A percentile compares a stretch with the other conserved stretches of the same genome.
Conservation (phyloP, 1,284 basidiomycete species). For the Wallemia hederae region DNA sequence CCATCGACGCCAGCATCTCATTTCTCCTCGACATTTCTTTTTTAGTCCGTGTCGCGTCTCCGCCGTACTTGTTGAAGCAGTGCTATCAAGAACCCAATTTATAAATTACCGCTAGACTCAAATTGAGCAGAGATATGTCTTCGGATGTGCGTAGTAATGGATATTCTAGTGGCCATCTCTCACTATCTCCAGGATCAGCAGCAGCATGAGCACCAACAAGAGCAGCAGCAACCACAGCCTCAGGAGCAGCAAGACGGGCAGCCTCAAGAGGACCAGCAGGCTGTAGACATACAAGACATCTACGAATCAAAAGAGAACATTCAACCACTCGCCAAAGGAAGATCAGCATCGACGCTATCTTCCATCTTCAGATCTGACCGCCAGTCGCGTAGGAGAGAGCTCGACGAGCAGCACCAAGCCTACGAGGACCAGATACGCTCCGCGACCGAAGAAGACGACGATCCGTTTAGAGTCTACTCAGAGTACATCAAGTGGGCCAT, state of each 20-base stretch:
- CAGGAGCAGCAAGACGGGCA: no score
- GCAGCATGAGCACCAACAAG: neutral
- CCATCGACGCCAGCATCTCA: neutral
- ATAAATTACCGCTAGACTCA: neutral
- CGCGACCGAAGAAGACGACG: conserved; percentile 25
- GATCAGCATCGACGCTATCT: conserved; percentile 25
- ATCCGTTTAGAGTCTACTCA: conserved; percentile 33
- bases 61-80: neutral
- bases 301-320: conserved; percentile 25
- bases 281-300: neutral
- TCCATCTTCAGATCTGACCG: conserved; percentile 17
- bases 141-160: neutral
- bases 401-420: conserved; percentile 17
- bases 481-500: conserved; percentile 39
- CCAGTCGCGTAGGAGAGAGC: conserved; percentile 16
- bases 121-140: neutral
- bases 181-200: neutral
- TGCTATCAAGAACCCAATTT: neutral
- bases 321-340: conserved; percentile 22
- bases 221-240: no score
- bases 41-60: neutral
- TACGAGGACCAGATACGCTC: conserved; percentile 15
- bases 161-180: no score
- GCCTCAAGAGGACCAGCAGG: no score
- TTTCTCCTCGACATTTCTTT: neutral